A percentile compares a stretch with the other conserved stretches of the same genome.
Evolutionary conservation across 805 yeast genomes (phyloP).

Genomic region (Starmerella davenportii): DNA sequence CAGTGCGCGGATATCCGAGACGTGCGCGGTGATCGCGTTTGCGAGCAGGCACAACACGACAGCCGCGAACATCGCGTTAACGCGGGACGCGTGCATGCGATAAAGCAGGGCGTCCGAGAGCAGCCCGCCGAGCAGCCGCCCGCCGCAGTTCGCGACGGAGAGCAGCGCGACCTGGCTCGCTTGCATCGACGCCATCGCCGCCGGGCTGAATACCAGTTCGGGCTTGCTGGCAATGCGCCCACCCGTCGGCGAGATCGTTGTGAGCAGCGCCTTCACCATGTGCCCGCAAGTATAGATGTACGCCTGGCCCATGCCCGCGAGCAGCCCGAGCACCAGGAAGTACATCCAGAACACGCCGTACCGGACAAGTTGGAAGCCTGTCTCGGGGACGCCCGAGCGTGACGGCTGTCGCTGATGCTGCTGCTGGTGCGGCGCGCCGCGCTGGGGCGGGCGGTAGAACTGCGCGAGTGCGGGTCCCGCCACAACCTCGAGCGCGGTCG

Average conservation of each 20-base stretch:
- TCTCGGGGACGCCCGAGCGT: background rate
- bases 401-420: background rate
- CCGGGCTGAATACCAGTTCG: background rate
- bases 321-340: constrained; percentile 32
- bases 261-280: constrained; percentile 35
- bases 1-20: constrained; percentile 19
- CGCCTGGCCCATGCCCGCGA: constrained; percentile 55
- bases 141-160: constrained; percentile 48
- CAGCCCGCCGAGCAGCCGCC: constrained; percentile 46
- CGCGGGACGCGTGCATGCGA: constrained; percentile 27
- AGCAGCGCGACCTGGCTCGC: constrained; percentile 56
- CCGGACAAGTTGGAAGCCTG: constrained; percentile 17
- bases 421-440: constrained; percentile 1
- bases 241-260: constrained; percentile 22
- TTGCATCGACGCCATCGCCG: constrained; percentile 28
- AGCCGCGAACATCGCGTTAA: constrained; percentile 40
- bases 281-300: constrained; percentile 61
- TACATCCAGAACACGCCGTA: constrained; percentile 33
- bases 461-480: constrained; percentile 14
- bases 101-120: constrained; percentile 42
- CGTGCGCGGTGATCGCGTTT: constrained; percentile 26
- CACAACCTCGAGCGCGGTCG: constrained; percentile 32
- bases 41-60: constrained; percentile 30
- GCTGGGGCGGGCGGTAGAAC: too few relatives aligned
- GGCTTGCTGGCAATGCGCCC: background rate